These are phyloP conservation scores for Fraxinus dipetala DNA, from an alignment of 305 asterid genomes.

Conservation along the genomic window DNA sequence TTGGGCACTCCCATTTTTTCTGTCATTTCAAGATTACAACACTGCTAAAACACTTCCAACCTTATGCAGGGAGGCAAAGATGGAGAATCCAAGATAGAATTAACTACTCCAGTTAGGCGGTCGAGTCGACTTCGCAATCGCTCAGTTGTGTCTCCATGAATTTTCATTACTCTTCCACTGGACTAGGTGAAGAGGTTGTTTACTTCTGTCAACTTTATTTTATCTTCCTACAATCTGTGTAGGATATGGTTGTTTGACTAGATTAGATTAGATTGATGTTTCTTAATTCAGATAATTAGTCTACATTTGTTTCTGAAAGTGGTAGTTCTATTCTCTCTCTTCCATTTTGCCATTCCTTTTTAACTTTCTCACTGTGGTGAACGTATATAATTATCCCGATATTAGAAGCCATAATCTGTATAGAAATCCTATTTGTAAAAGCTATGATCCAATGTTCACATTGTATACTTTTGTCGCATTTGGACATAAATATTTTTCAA, in stretches of 20 bases:
- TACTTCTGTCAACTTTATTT: not conserved
- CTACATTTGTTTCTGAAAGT: not conserved
- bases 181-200: conserved; percentile 4
- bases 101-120: conserved; percentile 67
- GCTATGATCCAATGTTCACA: not conserved
- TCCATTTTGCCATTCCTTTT: not conserved
- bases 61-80: conserved; percentile 42
- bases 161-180: not conserved
- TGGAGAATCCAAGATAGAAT: conserved; percentile 31
- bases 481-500: not conserved
- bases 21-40: not conserved
- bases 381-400: not conserved
- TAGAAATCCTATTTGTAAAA: not conserved
- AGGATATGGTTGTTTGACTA: not conserved
- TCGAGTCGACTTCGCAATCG: conserved; percentile 64
- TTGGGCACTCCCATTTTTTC: not conserved
- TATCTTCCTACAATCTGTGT: not conserved
- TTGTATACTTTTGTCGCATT: not conserved
- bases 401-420: not conserved
- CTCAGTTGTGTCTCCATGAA: conserved; percentile 45
- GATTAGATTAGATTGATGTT: not conserved
- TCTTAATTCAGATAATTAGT: not conserved
- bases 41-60: not conserved
- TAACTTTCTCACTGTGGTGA: not conserved
- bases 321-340: not conserved